A percentile compares a stretch with the other conserved stretches of the same genome.
Evolutionary conservation across 148 eudicot species (phyloP).

Genomic region (Simmondsia chinensis): DNA sequence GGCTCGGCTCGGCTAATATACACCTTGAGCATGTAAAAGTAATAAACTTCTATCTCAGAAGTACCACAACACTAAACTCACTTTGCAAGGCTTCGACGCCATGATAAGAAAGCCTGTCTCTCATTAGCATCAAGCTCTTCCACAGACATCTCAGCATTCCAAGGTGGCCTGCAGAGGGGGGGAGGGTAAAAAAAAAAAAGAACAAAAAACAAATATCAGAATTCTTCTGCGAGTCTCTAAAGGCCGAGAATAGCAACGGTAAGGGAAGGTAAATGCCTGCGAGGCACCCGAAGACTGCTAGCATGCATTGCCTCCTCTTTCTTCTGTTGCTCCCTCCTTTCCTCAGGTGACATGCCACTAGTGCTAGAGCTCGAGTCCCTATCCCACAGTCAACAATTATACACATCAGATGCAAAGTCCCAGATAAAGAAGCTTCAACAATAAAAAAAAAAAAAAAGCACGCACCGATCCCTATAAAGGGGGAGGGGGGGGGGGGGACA

Average conservation of each 20-base stretch:
- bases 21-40: too few relatives aligned
- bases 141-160: slow-evolving; percentile 71
- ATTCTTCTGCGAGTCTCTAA: not conserved
- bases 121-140: slow-evolving; percentile 92
- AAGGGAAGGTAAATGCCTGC: slow-evolving; percentile 41
- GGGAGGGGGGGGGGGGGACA: too few relatives aligned
- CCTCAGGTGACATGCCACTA: slow-evolving; percentile 46
- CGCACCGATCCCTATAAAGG: too few relatives aligned
- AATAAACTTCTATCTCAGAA: too few relatives aligned
- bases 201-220: slow-evolving; percentile 3
- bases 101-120: slow-evolving; percentile 62
- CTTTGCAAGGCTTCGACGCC: slow-evolving; percentile 96
- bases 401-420: slow-evolving; percentile 1
- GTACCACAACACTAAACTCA: slow-evolving; percentile 18
- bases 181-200: too few relatives aligned
- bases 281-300: slow-evolving; percentile 88
- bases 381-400: slow-evolving; percentile 5
- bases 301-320: slow-evolving; percentile 80
- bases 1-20: too few relatives aligned
- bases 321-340: slow-evolving; percentile 58
- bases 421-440: too few relatives aligned
- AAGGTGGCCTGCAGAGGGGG: slow-evolving; percentile 72
- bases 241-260: not conserved
- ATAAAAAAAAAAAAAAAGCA: too few relatives aligned
- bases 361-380: slow-evolving; percentile 66